Conservation (phyloP, 202 grass and related monocot species). For the Saccharum hybrid region DNA sequence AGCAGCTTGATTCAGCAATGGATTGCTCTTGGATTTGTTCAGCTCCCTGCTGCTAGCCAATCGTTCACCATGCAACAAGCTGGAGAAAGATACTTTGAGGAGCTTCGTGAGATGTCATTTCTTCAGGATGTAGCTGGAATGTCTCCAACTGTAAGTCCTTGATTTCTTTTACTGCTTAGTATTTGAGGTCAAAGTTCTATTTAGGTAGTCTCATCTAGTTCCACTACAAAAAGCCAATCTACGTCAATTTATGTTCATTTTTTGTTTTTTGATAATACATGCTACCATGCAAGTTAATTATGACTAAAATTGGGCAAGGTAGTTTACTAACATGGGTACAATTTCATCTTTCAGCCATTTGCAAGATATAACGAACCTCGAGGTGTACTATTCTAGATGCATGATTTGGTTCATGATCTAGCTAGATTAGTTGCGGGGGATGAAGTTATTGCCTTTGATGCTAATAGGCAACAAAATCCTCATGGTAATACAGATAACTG, state of each 20-base stretch:
- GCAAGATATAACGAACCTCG: background rate
- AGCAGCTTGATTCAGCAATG: conserved; percentile 39
- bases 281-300: background rate
- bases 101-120: background rate
- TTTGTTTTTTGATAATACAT: background rate
- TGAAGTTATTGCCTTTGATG: conserved; percentile 45
- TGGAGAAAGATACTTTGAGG: background rate
- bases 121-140: background rate
- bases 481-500: conserved; percentile 16
- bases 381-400: conserved; percentile 31
- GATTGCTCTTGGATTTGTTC: conserved; percentile 35
- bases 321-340: background rate
- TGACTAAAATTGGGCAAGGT: background rate
- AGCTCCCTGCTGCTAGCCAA: background rate
- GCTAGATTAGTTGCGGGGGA: conserved; percentile 42
- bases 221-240: background rate
- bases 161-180: background rate
- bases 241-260: background rate
- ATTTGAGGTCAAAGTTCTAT: background rate
- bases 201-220: background rate
- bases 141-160: background rate
- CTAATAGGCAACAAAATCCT: background rate
- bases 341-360: background rate
- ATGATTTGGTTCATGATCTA: conserved; percentile 49
- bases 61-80: background rate